Evolutionary conservation across 2,329 filamentous ascomycete species (phyloP), one percentile per base, ranked within the genome.

Genomic region (Colletotrichum musicola): DNA sequence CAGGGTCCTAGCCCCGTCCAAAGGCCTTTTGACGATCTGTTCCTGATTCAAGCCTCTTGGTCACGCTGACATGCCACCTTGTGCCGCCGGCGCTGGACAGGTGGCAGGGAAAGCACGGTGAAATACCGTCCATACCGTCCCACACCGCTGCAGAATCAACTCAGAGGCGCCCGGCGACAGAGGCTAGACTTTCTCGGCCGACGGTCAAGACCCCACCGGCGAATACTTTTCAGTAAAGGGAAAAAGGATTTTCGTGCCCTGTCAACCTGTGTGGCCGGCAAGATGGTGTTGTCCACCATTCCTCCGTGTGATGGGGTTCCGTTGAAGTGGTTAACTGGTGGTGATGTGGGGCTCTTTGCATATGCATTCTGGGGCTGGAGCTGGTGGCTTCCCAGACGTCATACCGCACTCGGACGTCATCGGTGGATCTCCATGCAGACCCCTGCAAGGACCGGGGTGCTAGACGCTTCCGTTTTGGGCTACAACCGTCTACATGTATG

Each of bases 391-490:
- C 35, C 44, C 38, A 66, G 56, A 69, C 67, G 67, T 69, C 67
- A 69, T 69, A 62, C 57, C 63, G 57, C 62, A 57, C 58, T 53
- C 40, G 44, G 54, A 67, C 67, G 67, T 69, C 67, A 69, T 69
- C 51, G 62, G 61, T 67, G 65, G 67, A 22, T 68, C 54, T 25
- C 20, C 27, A 44, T 58, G 57, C 67, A 69, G 30, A 55, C 40
- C 30, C 30, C n/a, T 59, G 30, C 65, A 65, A 50, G 67, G 67
- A 68, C 38, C 66, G 49, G 63, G 14, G 44, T 53, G 44, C 49
- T 7, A 47, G 51, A 58, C 40, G 63, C 55, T 69, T 49, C 63
- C 63, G 67, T 69, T 68, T 69, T 54, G 46, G 64, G 58, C 47
- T 30, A 22, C 18, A 30, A 62, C 51, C 66, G 50, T 67, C 56